phyloP scores from a whole-genome alignment of 169 alveolate species.

The Cyclospora cayetanensis region DNA sequence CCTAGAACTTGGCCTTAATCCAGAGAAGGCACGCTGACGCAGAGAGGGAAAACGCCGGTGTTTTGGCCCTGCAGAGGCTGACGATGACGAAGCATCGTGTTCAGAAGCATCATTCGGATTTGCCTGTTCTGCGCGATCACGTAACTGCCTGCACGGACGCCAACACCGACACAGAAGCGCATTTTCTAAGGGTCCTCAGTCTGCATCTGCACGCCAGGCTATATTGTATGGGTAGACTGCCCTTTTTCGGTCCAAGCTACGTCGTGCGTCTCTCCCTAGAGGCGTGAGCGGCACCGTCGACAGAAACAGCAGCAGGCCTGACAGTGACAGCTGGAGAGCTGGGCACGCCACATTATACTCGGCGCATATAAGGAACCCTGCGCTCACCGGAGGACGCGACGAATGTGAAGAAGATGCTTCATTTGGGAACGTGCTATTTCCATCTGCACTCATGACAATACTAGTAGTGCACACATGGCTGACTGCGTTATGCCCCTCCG shows the following conservation, averaged over 20 bases:
- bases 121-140: not conserved
- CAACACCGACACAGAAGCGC: too few species aligned
- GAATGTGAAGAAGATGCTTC: not conserved
- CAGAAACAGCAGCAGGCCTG: not conserved
- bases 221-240: too few species aligned
- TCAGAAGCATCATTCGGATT: too few species aligned
- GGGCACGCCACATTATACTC: not conserved
- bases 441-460: not conserved
- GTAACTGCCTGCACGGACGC: not conserved
- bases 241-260: too few species aligned
- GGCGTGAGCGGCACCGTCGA: not conserved
- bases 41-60: not conserved
- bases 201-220: too few species aligned
- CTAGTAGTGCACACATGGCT: not conserved
- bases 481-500: not conserved
- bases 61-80: not conserved
- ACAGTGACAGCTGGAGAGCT: not conserved
- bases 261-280: too few species aligned
- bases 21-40: not conserved
- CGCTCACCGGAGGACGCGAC: not conserved
- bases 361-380: not conserved
- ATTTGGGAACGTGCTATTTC: not conserved
- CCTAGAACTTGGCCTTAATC: too few species aligned
- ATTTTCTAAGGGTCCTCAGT: too few species aligned
- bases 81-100: too few species aligned